phyloP scores from a whole-genome alignment of 805 yeast genomes.

The Ogataea paraovalis region DNA sequence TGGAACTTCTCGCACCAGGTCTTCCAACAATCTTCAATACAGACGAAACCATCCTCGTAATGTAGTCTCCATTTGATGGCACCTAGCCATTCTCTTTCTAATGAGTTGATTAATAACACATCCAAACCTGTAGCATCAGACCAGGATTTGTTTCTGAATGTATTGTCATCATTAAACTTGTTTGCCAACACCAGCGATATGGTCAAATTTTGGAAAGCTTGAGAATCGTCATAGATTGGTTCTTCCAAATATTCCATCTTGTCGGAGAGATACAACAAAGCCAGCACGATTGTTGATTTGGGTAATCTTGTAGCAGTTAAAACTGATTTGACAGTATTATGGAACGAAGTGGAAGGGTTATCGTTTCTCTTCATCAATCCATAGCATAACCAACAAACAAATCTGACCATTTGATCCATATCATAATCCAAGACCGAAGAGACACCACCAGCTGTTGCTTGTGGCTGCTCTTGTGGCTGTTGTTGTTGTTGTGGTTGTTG shows the following conservation, averaged over 20 bases:
- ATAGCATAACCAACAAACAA: conserved; percentile 68
- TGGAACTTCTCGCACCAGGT: conserved; percentile 33
- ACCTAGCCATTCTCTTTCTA: conserved; percentile 55
- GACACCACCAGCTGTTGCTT: conserved; percentile 58
- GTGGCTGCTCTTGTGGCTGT: conserved; percentile 3
- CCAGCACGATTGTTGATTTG: conserved; percentile 70
- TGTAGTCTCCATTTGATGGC: conserved; percentile 30
- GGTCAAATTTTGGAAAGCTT: conserved; percentile 53
- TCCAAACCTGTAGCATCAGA: conserved; percentile 87
- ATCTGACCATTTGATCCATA: conserved; percentile 71
- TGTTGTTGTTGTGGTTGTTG: conserved; percentile 8
- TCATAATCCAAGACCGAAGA: conserved; percentile 77
- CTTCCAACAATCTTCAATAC: conserved; percentile 35
- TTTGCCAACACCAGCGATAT: conserved; percentile 79
- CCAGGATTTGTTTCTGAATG: conserved; percentile 95
- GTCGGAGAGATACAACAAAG: conserved; percentile 75
- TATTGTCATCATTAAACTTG: conserved; percentile 94
- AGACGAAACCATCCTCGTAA: conserved; percentile 27
- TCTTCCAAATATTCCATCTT: conserved; percentile 36
- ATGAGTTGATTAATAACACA: conserved; percentile 52
- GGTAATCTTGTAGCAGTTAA: conserved; percentile 87
- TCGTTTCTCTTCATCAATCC: conserved; percentile 58
- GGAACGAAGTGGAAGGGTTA: conserved; percentile 47
- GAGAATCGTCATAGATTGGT: conserved; percentile 29
- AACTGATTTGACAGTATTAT: conserved; percentile 59